phyloP scores from a whole-genome alignment of 495 filamentous ascomycete species.

The Tuber indicum region DNA sequence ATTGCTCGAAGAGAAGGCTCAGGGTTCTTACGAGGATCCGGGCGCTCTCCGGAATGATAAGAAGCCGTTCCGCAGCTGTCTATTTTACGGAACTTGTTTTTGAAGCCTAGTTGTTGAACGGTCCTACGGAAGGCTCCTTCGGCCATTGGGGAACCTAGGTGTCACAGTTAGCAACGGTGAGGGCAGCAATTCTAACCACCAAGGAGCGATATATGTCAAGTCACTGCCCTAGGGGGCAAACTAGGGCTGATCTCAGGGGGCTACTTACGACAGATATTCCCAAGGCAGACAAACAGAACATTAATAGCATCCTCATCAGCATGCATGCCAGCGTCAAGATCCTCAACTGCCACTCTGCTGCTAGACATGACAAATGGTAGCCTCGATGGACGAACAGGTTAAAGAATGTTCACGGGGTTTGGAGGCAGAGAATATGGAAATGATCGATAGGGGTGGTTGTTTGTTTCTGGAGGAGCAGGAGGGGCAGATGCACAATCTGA shows the following conservation, averaged over 20 bases:
- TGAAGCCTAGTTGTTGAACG: slow-evolving; percentile 50
- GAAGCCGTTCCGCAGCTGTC: slow-evolving; percentile 86
- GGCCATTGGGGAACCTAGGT: slow-evolving; percentile 73
- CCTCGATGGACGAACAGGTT: neutral
- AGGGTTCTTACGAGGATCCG: slow-evolving; percentile 61
- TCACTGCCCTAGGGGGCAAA: neutral
- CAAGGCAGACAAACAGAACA: slow-evolving; percentile 91
- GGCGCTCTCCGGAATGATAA: slow-evolving; percentile 66
- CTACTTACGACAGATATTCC: slow-evolving; percentile 76
- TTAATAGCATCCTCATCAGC: slow-evolving; percentile 49
- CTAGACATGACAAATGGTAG: neutral
- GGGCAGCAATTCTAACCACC: slow-evolving; percentile 4
- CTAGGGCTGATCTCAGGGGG: neutral
- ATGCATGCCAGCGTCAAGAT: slow-evolving; percentile 18
- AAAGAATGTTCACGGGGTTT: neutral
- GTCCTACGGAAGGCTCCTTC: slow-evolving; percentile 82
- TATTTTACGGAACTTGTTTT: slow-evolving; percentile 58
- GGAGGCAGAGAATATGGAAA: neutral
- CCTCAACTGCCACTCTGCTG: neutral
- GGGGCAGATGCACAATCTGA: neutral
- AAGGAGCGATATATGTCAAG: neutral
- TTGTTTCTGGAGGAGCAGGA: neutral
- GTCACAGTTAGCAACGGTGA: slow-evolving; percentile 39
- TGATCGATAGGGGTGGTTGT: neutral
- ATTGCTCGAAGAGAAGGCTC: neutral